A percentile compares a stretch with the other conserved stretches of the same genome.
Evolutionary conservation across 2,329 filamentous ascomycete species (phyloP).

Genomic region (Esteya vermicola): DNA sequence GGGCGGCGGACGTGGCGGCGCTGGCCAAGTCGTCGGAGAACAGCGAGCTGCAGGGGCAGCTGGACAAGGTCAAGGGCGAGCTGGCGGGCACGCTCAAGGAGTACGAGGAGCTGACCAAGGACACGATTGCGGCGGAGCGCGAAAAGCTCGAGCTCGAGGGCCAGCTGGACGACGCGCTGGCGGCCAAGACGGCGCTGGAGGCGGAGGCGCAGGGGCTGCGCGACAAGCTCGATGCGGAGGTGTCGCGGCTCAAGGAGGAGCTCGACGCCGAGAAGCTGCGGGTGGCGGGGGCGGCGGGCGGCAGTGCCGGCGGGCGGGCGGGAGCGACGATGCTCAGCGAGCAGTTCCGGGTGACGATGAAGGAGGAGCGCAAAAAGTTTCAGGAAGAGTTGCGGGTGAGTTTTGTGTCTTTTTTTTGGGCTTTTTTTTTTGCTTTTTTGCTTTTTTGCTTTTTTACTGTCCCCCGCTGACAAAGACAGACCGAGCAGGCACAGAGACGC

Average conservation of each 20-base stretch:
- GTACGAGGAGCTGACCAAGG: slow-evolving; percentile 37
- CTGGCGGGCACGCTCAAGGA: slow-evolving; percentile 35
- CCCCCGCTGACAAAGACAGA: slow-evolving; percentile 23
- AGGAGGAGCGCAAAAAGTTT: slow-evolving; percentile 42
- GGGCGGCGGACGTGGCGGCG: slow-evolving; percentile 42
- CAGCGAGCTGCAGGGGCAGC: slow-evolving; percentile 29
- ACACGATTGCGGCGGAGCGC: slow-evolving; percentile 34
- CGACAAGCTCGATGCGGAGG: slow-evolving; percentile 26
- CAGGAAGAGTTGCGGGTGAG: slow-evolving; percentile 38
- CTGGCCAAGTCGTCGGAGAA: slow-evolving; percentile 34
- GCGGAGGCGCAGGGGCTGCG: slow-evolving; percentile 21
- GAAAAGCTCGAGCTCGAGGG: slow-evolving; percentile 32
- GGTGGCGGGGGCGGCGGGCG: slow-evolving; percentile 13
- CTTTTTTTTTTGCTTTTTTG: not conserved
- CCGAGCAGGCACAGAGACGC: slow-evolving; percentile 32
- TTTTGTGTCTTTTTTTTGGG: slow-evolving; percentile 3
- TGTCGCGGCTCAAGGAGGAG: slow-evolving; percentile 31
- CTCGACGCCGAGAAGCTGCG: slow-evolving; percentile 36
- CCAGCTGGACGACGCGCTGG: slow-evolving; percentile 25
- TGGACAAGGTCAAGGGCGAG: slow-evolving; percentile 35
- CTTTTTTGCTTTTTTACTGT: slow-evolving; percentile 3
- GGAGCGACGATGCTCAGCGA: slow-evolving; percentile 40
- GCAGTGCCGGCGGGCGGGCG: slow-evolving; percentile 21
- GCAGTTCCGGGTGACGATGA: slow-evolving; percentile 41
- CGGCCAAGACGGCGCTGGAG: slow-evolving; percentile 22